A percentile compares a stretch with the other conserved stretches of the same genome.
Evolutionary conservation across 108 stramenopile species (phyloP).

Genomic region (Skeletonema costatum): DNA sequence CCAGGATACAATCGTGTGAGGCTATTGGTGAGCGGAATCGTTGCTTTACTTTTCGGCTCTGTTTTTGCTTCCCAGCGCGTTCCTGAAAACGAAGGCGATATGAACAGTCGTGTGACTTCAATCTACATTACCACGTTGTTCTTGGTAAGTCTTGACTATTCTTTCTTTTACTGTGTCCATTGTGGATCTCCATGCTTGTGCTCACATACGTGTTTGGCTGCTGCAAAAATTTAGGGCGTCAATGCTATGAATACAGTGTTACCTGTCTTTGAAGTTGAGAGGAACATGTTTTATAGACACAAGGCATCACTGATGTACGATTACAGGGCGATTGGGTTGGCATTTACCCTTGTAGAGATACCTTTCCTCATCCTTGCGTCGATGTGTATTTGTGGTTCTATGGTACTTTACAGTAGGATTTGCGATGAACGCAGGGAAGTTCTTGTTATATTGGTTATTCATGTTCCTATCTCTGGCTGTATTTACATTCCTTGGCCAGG

Average conservation of each 20-base stretch:
- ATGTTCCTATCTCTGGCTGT: slow-evolving; percentile 30
- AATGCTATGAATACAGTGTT: slow-evolving; percentile 67
- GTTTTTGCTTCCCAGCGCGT: slow-evolving; percentile 53
- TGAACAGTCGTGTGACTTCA: slow-evolving; percentile 63
- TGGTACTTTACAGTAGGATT: slow-evolving; percentile 70
- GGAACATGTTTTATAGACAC: slow-evolving; percentile 82
- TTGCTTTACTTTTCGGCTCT: slow-evolving; percentile 65
- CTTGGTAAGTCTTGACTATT: slow-evolving; percentile 1
- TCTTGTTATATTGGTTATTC: slow-evolving; percentile 60
- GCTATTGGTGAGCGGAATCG: slow-evolving; percentile 50
- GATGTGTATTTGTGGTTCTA: slow-evolving; percentile 49
- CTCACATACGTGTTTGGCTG: not conserved
- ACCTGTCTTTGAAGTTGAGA: slow-evolving; percentile 67
- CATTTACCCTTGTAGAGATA: slow-evolving; percentile 63
- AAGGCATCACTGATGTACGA: slow-evolving; percentile 75
- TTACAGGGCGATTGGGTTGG: slow-evolving; percentile 35
- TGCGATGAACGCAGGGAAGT: slow-evolving; percentile 51
- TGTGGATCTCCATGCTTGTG: not conserved
- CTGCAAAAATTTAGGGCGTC: slow-evolving; percentile 17
- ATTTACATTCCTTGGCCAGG: slow-evolving; percentile 54
- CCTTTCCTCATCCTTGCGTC: slow-evolving; percentile 60
- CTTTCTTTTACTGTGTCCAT: not conserved
- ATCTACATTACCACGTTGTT: slow-evolving; percentile 67
- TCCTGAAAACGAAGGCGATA: slow-evolving; percentile 56
- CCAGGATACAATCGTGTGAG: slow-evolving; percentile 66